Evolutionary conservation across 441 rosid species (phyloP).

Genomic region (Brassica hybrid): DNA sequence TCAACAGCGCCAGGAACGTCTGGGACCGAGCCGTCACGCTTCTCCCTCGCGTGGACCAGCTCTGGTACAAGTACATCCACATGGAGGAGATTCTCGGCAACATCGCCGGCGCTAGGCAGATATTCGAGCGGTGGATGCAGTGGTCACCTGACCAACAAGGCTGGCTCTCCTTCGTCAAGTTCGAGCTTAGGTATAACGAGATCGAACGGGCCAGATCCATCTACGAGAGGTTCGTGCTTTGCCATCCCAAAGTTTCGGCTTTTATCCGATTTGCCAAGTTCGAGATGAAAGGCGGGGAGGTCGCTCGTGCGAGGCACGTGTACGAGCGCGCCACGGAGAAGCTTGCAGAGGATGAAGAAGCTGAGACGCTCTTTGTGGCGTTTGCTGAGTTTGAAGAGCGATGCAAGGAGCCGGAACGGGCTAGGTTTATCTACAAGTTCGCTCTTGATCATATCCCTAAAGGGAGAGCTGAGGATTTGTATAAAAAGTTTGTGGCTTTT

Average conservation of each 20-base stretch:
- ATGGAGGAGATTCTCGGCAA: constrained; percentile 94
- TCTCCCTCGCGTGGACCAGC: constrained; percentile 83
- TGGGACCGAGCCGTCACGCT: constrained; percentile 86
- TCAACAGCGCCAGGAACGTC: constrained; percentile 81
- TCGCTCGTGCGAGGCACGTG: constrained; percentile 60
- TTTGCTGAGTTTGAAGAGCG: constrained; percentile 87
- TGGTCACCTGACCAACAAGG: constrained; percentile 93
- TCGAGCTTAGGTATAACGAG: constrained; percentile 76
- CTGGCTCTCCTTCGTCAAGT: constrained; percentile 80
- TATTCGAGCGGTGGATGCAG: constrained; percentile 86
- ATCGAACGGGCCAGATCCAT: constrained; percentile 62
- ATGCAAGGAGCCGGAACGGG: constrained; percentile 76
- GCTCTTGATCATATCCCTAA: constrained; percentile 86
- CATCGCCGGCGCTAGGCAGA: constrained; percentile 80
- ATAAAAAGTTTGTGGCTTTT: constrained; percentile 76
- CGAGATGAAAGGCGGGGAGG: constrained; percentile 83
- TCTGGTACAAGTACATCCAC: constrained; percentile 90
- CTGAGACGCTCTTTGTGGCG: constrained; percentile 73
- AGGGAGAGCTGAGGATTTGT: constrained; percentile 85
- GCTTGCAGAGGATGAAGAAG: constrained; percentile 81
- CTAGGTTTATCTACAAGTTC: constrained; percentile 82
- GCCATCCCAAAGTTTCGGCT: constrained; percentile 71
- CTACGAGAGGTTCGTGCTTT: constrained; percentile 63
- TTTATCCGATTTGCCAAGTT: constrained; percentile 80
- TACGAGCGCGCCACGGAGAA: constrained; percentile 78